Conservation (phyloP, 129 eudicot genomes). For the Flaveria sonorensis region DNA sequence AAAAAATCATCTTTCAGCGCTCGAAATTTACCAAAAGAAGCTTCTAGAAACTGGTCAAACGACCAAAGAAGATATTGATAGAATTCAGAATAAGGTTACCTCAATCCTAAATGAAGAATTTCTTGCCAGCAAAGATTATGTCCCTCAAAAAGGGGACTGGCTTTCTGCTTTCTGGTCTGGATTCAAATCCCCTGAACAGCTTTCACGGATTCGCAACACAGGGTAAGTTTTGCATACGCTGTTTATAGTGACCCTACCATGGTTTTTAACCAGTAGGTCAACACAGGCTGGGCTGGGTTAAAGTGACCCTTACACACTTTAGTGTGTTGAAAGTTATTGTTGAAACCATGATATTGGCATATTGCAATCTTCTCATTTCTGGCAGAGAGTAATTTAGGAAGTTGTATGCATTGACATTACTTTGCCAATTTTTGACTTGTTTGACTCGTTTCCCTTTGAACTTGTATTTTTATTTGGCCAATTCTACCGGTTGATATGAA, state of each 20-base stretch:
- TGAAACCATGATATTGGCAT: background rate
- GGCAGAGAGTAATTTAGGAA: background rate
- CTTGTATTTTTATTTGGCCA: background rate
- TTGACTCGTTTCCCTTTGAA: background rate
- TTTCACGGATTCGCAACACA: constrained; percentile 92
- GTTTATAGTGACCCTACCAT: background rate
- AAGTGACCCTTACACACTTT: background rate
- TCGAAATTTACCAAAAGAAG: constrained; percentile 74
- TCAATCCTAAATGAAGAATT: constrained; percentile 85
- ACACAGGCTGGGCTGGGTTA: background rate
- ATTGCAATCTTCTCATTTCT: background rate
- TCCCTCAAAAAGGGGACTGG: constrained; percentile 87
- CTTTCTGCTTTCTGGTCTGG: constrained; percentile 95
- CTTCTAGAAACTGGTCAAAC: constrained; percentile 73
- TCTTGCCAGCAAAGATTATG: constrained; percentile 82
- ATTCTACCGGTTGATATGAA: background rate
- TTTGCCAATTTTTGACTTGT: background rate
- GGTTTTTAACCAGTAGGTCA: background rate
- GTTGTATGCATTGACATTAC: background rate
- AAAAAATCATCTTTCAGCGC: constrained; percentile 80
- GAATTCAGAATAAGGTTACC: constrained; percentile 63
- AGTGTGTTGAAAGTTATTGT: background rate
- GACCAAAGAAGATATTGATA: constrained; percentile 73
- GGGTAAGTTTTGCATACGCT: constrained; percentile 54
- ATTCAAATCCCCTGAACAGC: constrained; percentile 89